Evolutionary conservation across 345 rosid species (phyloP).

Genomic region (Lepidium aucheri): DNA sequence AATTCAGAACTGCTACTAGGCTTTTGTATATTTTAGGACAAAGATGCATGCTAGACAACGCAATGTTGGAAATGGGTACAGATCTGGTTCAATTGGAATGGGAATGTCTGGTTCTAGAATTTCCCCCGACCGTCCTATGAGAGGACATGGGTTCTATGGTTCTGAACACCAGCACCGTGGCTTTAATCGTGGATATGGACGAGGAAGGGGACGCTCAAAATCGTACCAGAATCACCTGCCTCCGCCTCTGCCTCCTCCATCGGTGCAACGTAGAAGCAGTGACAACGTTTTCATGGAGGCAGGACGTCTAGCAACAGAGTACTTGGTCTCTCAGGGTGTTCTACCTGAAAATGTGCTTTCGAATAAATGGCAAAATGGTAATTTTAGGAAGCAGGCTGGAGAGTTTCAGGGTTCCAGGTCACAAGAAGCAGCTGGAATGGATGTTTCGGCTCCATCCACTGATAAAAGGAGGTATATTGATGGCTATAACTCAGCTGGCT

Average conservation of each 20-base stretch:
- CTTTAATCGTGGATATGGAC: conserved; percentile 73
- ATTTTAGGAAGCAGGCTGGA: conserved; percentile 46
- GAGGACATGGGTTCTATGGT: conserved; percentile 75
- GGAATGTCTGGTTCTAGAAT: conserved; percentile 49
- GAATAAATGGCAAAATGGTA: conserved; percentile 75
- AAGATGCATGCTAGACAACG: conserved; percentile 89
- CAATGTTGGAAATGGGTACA: conserved; percentile 81
- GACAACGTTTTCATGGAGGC: conserved; percentile 73
- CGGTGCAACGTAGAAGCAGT: conserved; percentile 39
- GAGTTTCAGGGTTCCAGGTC: conserved; percentile 57
- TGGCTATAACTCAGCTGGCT: conserved; percentile 45
- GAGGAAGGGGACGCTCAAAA: conserved; percentile 61
- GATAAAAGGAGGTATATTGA: conserved; percentile 59
- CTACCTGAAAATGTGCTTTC: conserved; percentile 49
- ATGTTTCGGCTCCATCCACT: conserved; percentile 35
- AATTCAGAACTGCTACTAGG: background rate
- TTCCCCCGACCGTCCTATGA: conserved; percentile 55
- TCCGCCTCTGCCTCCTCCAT: conserved; percentile 36
- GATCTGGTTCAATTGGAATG: conserved; percentile 65
- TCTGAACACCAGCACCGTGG: conserved; percentile 53
- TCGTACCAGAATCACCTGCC: conserved; percentile 37
- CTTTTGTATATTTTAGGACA: background rate
- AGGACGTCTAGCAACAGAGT: conserved; percentile 90
- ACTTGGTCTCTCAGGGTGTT: conserved; percentile 77
- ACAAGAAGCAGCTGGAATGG: conserved; percentile 52